Evolutionary conservation across 1,284 basidiomycete species (phyloP), one percentile per base, ranked within the genome.

Genomic region (Puccinia brachypodii): DNA sequence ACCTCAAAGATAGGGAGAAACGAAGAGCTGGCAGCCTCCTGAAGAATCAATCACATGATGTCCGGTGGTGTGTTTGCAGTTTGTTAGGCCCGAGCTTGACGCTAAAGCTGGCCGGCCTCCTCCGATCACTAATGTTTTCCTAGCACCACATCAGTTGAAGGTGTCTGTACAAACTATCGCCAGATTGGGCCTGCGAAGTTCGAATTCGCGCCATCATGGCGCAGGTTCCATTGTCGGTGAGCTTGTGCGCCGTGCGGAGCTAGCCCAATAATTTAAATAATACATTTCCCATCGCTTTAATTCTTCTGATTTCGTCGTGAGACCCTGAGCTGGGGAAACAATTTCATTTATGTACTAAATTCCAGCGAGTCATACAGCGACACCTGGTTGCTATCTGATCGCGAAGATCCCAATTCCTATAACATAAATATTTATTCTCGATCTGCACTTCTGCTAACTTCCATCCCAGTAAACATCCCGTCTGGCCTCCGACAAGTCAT

Each of bases 181-280:
- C 53, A 25, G 53, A 25, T 25, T 56, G 53, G 53, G 53, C 53
- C 13, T 56, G n/a, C 28, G 53, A 3, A 56, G 53, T 25, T 56
- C 11, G 53, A 56, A 56, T 56, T 56, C 9, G 11, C n/a, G 53
- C n/a, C 53, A 8, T 25, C n/a, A 25, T 56, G 11, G 11, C n/a
- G 53, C 53, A 56, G n/a, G 53, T 56, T 56, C n/a, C n/a, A 56
- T 56, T 56, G 53, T 3, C 53, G 28, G 53, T 56, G 53, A 19
- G 53, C n/a, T 25, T 56, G 53, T 56, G 53, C 53, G 53, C n/a
- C 53, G 53, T 56, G 53, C 53, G 53, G 53, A 56, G 53, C n/a
- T 56, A 16, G n/a, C n/a, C n/a, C n/a, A n/a, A n/a, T n/a, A n/a
- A n/a, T n/a, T n/a, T n/a, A n/a, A n/a, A n/a, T n/a, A n/a, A n/a